Percentiles rank a stretch among this genome's conserved stretches.
phyloP scores from a whole-genome alignment of 2,329 filamentous ascomycete species.

The Aspergillus sp. region DNA sequence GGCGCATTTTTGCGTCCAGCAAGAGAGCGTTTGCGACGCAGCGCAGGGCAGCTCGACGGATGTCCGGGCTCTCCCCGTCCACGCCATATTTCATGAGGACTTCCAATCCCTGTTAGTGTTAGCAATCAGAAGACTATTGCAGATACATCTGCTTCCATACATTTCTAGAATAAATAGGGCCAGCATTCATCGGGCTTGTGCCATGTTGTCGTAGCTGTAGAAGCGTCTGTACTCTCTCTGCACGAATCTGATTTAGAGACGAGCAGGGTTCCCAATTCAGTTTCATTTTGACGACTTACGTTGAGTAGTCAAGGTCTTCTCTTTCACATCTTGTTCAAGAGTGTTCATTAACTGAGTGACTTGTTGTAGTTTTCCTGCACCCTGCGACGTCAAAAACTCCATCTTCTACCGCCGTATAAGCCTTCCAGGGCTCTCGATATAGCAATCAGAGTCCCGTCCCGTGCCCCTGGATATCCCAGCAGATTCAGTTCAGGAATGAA shows the following conservation, averaged over 20 bases:
- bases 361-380: conserved; percentile 57
- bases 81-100: conserved; percentile 68
- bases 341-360: conserved; percentile 57
- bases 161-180: conserved; percentile 74
- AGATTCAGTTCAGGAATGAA: neutral
- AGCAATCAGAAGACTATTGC: conserved; percentile 3
- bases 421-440: too few species aligned
- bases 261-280: neutral
- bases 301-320: conserved; percentile 50
- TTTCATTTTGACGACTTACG: conserved; percentile 42
- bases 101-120: conserved; percentile 56
- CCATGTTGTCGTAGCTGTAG: conserved; percentile 69
- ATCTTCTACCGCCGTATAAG: too few species aligned
- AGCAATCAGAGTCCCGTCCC: too few species aligned
- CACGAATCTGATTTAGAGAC: neutral
- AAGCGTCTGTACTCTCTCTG: conserved; percentile 38
- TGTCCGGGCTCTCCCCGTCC: conserved; percentile 52
- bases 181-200: conserved; percentile 61
- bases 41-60: conserved; percentile 67
- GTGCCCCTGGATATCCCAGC: too few species aligned
- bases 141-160: conserved; percentile 38
- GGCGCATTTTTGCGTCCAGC: conserved; percentile 58
- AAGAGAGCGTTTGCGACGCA: conserved; percentile 80
- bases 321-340: conserved; percentile 54
- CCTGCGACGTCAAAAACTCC: too few species aligned